Conservation (phyloP, 352 stramenopile genomes). For the Phytophthora brassicae region DNA sequence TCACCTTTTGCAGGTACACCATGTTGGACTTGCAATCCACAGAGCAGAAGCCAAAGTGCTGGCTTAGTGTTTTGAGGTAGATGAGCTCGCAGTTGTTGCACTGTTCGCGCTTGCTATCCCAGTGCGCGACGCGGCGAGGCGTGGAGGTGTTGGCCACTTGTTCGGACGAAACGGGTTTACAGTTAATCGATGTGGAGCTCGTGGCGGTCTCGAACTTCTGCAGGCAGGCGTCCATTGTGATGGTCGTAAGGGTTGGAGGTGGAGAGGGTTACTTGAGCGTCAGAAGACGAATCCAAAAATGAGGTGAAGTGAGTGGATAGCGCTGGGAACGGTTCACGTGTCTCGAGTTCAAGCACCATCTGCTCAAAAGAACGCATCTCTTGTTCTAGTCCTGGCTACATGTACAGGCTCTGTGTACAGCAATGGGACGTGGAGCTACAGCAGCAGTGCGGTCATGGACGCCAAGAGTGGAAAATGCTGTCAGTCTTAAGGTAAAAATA, state of each 20-base stretch:
- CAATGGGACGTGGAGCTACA: slow-evolving; percentile 20
- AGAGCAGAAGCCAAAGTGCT: slow-evolving; percentile 74
- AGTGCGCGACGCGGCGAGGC: slow-evolving; percentile 56
- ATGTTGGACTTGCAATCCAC: slow-evolving; percentile 90
- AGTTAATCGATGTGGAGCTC: slow-evolving; percentile 14
- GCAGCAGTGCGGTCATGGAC: slow-evolving; percentile 8
- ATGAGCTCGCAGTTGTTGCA: slow-evolving; percentile 85
- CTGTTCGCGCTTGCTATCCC: slow-evolving; percentile 86
- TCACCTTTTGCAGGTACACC: slow-evolving; percentile 78
- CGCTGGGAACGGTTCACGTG: slow-evolving; percentile 8
- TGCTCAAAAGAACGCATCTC: slow-evolving; percentile 14
- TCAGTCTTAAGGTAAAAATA: slow-evolving; percentile 32
- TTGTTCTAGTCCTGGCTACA: slow-evolving; percentile 23
- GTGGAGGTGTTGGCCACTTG: background rate
- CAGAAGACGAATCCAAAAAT: slow-evolving; percentile 37
- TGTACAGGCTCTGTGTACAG: slow-evolving; percentile 32
- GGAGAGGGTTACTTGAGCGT: slow-evolving; percentile 21
- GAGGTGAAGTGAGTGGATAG: background rate
- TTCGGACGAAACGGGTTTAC: slow-evolving; percentile 7
- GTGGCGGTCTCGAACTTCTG: slow-evolving; percentile 36
- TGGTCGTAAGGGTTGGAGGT: slow-evolving; percentile 17
- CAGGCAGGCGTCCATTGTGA: slow-evolving; percentile 51
- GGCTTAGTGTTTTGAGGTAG: slow-evolving; percentile 83
- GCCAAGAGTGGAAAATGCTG: slow-evolving; percentile 28
- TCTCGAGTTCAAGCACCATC: slow-evolving; percentile 17